Evolutionary conservation across 2,329 filamentous ascomycete species (phyloP), one percentile per base, ranked within the genome.

Genomic region (Sclerotinia sclerotiorum): DNA sequence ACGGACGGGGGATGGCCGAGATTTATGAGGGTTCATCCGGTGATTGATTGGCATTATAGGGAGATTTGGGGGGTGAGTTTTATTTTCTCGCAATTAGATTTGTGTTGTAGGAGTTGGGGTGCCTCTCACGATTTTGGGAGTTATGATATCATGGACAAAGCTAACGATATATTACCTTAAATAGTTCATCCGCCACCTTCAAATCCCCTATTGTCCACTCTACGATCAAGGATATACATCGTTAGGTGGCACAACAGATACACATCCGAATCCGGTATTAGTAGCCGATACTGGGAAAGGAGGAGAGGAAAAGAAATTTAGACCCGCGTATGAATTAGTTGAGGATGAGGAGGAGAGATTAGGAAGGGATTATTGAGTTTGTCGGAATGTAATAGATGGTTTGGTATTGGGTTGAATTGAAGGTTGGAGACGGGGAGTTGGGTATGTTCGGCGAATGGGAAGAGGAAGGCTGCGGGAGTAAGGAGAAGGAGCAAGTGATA

Each of bases 31-130:
- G 85, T 98, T 70, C 93, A 99, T 79, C 94, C 95, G 0, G 91
- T 99, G 13, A 94, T 99, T 76, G 95, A 99, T 80, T 99, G 95
- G 95, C 92, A 95, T 78, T 97, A 97, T 79, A 87, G 88, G 15
- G 94, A 98, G 79, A 94, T 98, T 66, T 98, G 95, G 95, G 87
- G 89, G 24, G 93, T 96, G 77, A 83, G 92, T 84, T 76, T 54
- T 51, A 11, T n/a, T 35, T 51, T 6, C 29, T 46, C 10, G 11
- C 10, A 1, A 42, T 42, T 42, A 1, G 13, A 42, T 42, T 5
- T 15, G 39, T 15, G 5, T 42, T 13, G 39, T 13, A 39, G 5
- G 35, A 39, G 1, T 39, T 39, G 2, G 11, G 11, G 39, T 42
- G 39, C 35, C 11, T 42, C 10, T 15, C 13, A 13, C 10, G 11